Evolutionary conservation across 2,329 filamentous ascomycete species (phyloP), one percentile per base, ranked within the genome.

Genomic region (Paracamarosporium sp.): DNA sequence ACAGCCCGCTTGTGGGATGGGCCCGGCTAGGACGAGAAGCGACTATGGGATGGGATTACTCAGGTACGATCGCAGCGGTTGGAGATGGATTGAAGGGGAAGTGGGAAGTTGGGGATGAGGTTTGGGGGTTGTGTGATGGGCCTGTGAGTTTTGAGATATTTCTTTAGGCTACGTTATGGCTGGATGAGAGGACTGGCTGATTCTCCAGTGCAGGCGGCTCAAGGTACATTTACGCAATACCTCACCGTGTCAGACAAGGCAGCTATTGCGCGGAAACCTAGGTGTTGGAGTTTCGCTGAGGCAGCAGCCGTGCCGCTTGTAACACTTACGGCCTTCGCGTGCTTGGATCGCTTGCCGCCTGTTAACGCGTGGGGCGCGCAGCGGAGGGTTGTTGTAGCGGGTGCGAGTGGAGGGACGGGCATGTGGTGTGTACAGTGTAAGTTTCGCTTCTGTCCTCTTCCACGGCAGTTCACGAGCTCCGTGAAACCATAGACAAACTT

Each of bases 11-110:
- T 56, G 43, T 73, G 1, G 70, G 70, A 17, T 66, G 57, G 51
- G 53, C 71, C 15, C 45, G 45, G 8, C 25, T 64, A 63, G 5
- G 65, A 69, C 24, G 59, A 53, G 31, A 69, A 68, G 55, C 67
- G 68, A 52, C 78, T 1, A 79, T 80, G 5, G 80, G 81, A 15
- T 74, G 79, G 61, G 80, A 83, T 55, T 77, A 82, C 35, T 76
- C 78, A 1, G 81, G 81, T 7, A 73, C 70, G 4, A 69, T 82
- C 7, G 62, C 74, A 1, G 74, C 76, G 6, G 67, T 78, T 0
- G 59, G 67, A 20, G 53, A 63, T 13, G 45, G 62, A 2, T n/a
- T 68, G 15, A 60, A 55, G 17, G 41, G 53, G 12, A 62, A 66
- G 28, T 73, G 69, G 67, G 44, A 60, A 3, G 59, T 64, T 12